Evolutionary conservation across 257 asterid genomes (phyloP).

Genomic region (Scutellaria minor): DNA sequence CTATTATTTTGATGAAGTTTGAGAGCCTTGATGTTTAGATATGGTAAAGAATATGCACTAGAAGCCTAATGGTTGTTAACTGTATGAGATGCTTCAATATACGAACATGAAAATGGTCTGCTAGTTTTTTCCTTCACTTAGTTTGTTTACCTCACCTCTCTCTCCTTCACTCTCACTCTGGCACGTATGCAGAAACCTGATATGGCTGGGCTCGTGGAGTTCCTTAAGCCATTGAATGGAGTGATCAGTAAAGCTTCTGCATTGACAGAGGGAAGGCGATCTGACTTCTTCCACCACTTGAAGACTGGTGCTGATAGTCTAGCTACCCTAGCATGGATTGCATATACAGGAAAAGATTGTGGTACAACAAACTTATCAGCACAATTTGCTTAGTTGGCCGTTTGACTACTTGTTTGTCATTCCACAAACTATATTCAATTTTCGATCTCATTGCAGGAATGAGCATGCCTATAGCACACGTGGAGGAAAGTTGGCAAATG

Average conservation of each 20-base stretch:
- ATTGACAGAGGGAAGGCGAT: constrained; percentile 82
- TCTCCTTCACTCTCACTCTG: neutral
- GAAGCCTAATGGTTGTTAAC: neutral
- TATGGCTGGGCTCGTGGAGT: constrained; percentile 67
- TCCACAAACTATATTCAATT: constrained; percentile 16
- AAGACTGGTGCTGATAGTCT: constrained; percentile 92
- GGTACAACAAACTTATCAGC: constrained; percentile 50
- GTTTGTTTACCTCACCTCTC: constrained; percentile 17
- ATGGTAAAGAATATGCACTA: neutral
- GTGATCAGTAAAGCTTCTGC: constrained; percentile 66
- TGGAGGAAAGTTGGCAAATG: constrained; percentile 99
- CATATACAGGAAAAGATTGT: constrained; percentile 89
- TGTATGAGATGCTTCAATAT: constrained; percentile 22
- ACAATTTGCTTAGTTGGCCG: constrained; percentile 13
- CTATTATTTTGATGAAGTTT: neutral
- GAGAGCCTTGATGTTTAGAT: neutral
- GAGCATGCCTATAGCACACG: constrained; percentile 97
- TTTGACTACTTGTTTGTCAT: constrained; percentile 1
- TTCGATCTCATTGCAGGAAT: constrained; percentile 57
- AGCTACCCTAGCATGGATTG: constrained; percentile 90
- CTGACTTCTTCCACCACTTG: constrained; percentile 83
- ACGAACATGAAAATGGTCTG: neutral
- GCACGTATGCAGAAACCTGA: constrained; percentile 80
- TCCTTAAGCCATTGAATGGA: constrained; percentile 86
- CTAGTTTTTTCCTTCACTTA: constrained; percentile 9